Base-by-base conservation (phyloP, 495 filamentous ascomycete species). In the Penicillium tannophilum region DNA sequence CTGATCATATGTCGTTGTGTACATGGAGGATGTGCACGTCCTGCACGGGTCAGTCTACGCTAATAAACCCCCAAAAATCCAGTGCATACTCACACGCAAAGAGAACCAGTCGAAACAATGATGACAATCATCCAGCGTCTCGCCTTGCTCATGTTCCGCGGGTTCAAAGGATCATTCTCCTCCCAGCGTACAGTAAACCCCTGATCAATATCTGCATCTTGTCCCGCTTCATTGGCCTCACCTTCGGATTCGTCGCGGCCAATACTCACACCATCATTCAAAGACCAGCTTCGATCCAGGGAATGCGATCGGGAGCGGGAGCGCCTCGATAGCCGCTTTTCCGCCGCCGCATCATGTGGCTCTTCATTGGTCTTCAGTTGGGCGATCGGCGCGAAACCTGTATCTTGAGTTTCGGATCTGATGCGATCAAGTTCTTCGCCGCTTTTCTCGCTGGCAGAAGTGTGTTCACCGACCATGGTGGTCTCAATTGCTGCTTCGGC, bases 1-100 rank as follows among this genome's bases (percentile, higher is more conserved):
- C 70, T 96, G 92, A n/a, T 39, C 67, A 72, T 97, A 98, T 0
- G 89, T 95, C 9, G 84, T 84, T 3, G 92, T 93, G 67, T 98
- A 97, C 65, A 96, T 86, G 1, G 92, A 93, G 20, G 90, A 93
- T 2, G 91, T 84, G 70, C 90, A 93, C 6, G 93, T 97, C 50
- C 90, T 93, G 43, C 12, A 10, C n/a, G 5, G 19, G 54, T 56
- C 30, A 56, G 44, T 17, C 28, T 24, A 14, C 10, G 2, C 45
- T 12, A 35, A 23, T 20, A 67, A 14, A 5, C 52, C 11, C 26
- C 2, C 26, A 24, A 14, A 16, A 54, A 19, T 17, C 39, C 39
- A 6, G 7, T 1, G 39, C 7, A 33, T 11, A 87, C 90, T 81
- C 80, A 93, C 91, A 97, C 93, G 72, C 90, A 93, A 50, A 95